Percentiles rank a stretch among this genome's conserved stretches.
Conservation (phyloP, 2,329 filamentous ascomycete species). For the Calonectria hongkongensis region DNA sequence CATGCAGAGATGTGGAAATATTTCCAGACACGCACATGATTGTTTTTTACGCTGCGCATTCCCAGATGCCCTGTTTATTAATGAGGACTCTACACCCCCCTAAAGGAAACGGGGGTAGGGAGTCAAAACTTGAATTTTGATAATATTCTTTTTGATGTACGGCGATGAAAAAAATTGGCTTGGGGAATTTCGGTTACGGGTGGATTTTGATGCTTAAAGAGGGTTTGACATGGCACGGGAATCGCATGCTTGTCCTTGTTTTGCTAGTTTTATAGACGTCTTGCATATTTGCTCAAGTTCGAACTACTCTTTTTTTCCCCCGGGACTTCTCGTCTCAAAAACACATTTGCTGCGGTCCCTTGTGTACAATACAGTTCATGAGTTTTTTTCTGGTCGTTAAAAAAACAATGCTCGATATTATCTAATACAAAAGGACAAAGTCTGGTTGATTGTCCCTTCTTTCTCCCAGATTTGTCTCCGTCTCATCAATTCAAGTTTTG, state of each 20-base stretch:
- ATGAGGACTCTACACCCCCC: conserved; percentile 22
- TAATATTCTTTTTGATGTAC: conserved; percentile 27
- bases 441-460: conserved; percentile 20
- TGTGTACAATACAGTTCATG: conserved; percentile 39
- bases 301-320: neutral
- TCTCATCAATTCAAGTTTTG: conserved; percentile 30
- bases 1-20: conserved; percentile 5
- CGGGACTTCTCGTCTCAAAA: conserved; percentile 16
- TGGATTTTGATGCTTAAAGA: conserved; percentile 12
- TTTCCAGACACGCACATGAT: conserved; percentile 22
- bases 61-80: conserved; percentile 38
- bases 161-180: conserved; percentile 32
- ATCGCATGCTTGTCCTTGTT: conserved; percentile 26
- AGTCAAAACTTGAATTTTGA: conserved; percentile 21
- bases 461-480: neutral
- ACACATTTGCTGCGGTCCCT: conserved; percentile 23
- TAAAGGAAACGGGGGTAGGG: neutral
- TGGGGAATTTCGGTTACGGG: conserved; percentile 28
- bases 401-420: conserved; percentile 35
- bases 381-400: conserved; percentile 36
- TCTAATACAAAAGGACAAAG: conserved; percentile 38
- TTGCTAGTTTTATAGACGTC: conserved; percentile 40
- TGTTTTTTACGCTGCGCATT: conserved; percentile 33
- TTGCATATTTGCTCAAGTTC: conserved; percentile 33
- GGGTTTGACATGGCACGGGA: conserved; percentile 33